Evolutionary conservation across 805 yeast species (phyloP).

Genomic region (Yamadazyma nakazawae): DNA sequence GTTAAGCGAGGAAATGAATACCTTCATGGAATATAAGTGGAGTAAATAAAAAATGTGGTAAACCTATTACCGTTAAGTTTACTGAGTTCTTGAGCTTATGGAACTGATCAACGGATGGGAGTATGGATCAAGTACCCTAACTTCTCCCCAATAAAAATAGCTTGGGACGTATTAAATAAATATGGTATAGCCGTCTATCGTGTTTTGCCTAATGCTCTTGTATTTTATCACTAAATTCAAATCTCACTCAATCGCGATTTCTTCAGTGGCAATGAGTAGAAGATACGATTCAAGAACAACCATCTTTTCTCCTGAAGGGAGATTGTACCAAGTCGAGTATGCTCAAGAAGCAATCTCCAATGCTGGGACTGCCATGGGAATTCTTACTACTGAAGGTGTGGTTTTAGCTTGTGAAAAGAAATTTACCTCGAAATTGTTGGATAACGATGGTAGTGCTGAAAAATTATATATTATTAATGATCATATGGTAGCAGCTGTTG

Average conservation of each 20-base stretch:
- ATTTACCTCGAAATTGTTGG: conserved; percentile 87
- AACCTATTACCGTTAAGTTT: not conserved
- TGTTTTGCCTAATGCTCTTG: not conserved
- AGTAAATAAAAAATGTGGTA: not conserved
- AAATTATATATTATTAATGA: conserved; percentile 85
- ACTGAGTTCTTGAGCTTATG: not conserved
- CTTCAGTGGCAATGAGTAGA: conserved; percentile 64
- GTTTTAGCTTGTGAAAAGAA: conserved; percentile 96
- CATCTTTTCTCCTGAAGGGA: conserved; percentile 97
- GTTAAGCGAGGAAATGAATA: conserved; percentile 39
- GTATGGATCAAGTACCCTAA: too few relatives aligned
- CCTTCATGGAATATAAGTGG: conserved; percentile 16
- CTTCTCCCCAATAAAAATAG: too few relatives aligned
- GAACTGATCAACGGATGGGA: too few relatives aligned
- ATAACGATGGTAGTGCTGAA: conserved; percentile 91
- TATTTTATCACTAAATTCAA: not conserved
- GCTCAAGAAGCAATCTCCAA: conserved; percentile 88
- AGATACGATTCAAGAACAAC: conserved; percentile 99
- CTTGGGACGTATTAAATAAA: too few relatives aligned
- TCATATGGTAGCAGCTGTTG: conserved; percentile 87
- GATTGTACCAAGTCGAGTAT: conserved; percentile 95
- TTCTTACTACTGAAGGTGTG: conserved; percentile 78
- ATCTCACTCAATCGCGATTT: not conserved
- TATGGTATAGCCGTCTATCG: not conserved
- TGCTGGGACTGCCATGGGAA: conserved; percentile 82